Evolutionary conservation across 1,284 basidiomycete genomes (phyloP).

Genomic region (Cutaneotrichosporon sp.): DNA sequence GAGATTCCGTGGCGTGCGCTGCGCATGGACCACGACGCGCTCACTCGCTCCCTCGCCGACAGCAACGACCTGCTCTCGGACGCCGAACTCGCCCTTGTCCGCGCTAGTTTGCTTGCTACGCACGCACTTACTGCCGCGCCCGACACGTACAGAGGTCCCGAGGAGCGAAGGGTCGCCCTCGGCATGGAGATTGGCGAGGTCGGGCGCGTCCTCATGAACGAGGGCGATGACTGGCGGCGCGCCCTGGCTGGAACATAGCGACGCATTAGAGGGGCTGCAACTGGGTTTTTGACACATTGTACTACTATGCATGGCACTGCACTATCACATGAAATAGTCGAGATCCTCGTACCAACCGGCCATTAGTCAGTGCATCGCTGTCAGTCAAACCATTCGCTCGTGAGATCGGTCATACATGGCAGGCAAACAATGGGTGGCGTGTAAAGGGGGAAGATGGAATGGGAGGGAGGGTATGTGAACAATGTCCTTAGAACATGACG

Average conservation of each 20-base stretch:
- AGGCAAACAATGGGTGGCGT: not conserved
- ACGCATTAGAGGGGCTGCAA: not conserved
- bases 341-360: too few species aligned
- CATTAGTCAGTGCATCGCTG: not conserved
- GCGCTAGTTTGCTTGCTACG: conserved; percentile 34
- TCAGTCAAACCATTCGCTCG: not conserved
- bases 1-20: conserved; percentile 75
- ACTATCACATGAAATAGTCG: too few species aligned
- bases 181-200: conserved; percentile 49
- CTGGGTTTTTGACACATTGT: too few species aligned
- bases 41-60: conserved; percentile 39
- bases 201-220: conserved; percentile 46
- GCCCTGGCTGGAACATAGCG: conserved; percentile 36
- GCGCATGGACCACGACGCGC: conserved; percentile 40
- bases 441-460: not conserved
- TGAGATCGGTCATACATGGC: conserved; percentile 1
- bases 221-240: conserved; percentile 46
- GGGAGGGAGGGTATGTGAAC: too few species aligned
- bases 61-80: conserved; percentile 38
- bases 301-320: too few species aligned
- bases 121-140: conserved; percentile 40
- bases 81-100: conserved; percentile 41
- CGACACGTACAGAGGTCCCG: conserved; percentile 29
- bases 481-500: conserved; percentile 45
- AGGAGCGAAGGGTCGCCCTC: conserved; percentile 44